Evolutionary conservation across 768 basidiomycete genomes (phyloP), one percentile per base, ranked within the genome.

Genomic region (Trametes sanguinea): DNA sequence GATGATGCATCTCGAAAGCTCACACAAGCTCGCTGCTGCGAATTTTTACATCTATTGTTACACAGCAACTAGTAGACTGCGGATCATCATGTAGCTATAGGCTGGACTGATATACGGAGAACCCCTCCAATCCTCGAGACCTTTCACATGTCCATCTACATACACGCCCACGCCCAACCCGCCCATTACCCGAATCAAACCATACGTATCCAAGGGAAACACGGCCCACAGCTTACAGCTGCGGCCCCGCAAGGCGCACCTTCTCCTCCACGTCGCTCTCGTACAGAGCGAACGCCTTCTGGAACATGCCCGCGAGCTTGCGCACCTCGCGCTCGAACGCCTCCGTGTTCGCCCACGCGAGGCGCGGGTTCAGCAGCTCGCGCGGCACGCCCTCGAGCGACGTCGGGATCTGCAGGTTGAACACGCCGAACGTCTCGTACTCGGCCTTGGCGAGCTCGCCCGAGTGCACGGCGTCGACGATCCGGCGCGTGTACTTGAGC

Each of bases 401-500:
- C 46, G 86, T 95, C 44, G 97, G 96, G 74, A 98, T 86, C 66
- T 85, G 80, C 64, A 98, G 84, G 73, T 85, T 84, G 80, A 98
- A 99, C 60, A 85, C 83, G 60, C 78, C 84, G 72, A 94, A 95
- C 66, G 76, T 90, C 81, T 94, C 92, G 75, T 79, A 98, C 73
- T 95, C 88, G 65, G 90, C 89, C 72, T 88, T 83, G 73, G 88
- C 89, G 66, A 98, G 89, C 71, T 88, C 85, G 53, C 96, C 95
- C 60, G 90, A 89, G 81, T 98, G 97, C 71, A 98, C 94, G 43
- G 95, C 92, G 74, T 98, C 95, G 77, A 98, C 90, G 74, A 98
- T 98, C 61, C 89, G 88, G 57, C 96, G 93, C 50, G 97, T 98
- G 78, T 87, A 94, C 73, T 91, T 92, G 78, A 99, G 88, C 17